These are phyloP conservation scores for Brassica incana DNA, from an alignment of 345 rosid species.

Conservation along the genomic window DNA sequence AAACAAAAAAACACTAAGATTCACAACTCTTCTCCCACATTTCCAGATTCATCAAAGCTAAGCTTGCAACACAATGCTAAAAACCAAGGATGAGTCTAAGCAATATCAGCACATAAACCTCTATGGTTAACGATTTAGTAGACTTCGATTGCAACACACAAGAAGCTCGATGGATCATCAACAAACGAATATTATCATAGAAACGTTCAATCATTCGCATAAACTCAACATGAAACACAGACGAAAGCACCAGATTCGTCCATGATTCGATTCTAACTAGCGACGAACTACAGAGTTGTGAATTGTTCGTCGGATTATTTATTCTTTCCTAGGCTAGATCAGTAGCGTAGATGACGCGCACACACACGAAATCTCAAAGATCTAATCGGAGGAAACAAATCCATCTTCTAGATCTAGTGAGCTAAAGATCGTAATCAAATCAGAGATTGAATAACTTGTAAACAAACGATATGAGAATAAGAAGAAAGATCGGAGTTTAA, in stretches of 20 bases:
- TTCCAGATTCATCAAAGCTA: slow-evolving; percentile 8
- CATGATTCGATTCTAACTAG: slow-evolving; percentile 20
- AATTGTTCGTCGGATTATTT: background rate
- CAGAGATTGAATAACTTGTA: background rate
- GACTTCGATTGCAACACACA: background rate
- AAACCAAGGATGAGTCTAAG: background rate
- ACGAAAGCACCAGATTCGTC: background rate
- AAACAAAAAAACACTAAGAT: background rate
- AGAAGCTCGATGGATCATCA: slow-evolving; percentile 2
- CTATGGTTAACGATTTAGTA: background rate
- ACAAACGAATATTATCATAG: background rate
- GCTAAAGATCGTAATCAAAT: slow-evolving; percentile 6
- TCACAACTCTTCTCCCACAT: background rate
- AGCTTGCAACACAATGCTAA: background rate
- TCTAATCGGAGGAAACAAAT: slow-evolving; percentile 26
- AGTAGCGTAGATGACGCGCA: background rate
- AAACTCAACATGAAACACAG: slow-evolving; percentile 4
- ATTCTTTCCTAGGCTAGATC: background rate
- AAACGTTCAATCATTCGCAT: background rate
- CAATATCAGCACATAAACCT: background rate
- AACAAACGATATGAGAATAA: background rate
- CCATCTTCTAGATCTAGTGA: slow-evolving; percentile 29
- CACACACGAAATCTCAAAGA: background rate
- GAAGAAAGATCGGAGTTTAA: background rate
- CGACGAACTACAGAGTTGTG: background rate